A percentile compares a stretch with the other conserved stretches of the same genome.
phyloP scores from a whole-genome alignment of 768 basidiomycete species.

The Glaciozyma martinii region DNA sequence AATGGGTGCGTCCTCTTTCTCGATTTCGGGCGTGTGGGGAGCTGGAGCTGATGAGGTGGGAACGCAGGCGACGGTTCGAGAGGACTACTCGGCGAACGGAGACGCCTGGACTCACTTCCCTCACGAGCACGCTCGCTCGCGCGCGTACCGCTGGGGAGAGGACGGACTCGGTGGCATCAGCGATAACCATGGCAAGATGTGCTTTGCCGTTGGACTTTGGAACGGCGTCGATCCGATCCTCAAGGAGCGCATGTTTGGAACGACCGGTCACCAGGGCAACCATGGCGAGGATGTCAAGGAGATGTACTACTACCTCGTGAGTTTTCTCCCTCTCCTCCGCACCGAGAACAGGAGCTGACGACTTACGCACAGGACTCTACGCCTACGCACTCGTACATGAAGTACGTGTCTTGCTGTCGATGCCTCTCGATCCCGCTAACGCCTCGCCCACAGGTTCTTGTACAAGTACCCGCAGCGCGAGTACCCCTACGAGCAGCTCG shows the following conservation, averaged over 20 bases:
- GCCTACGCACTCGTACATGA: conserved; percentile 99
- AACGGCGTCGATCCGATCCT: conserved; percentile 88
- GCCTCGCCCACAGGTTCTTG: conserved; percentile 42
- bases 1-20: conserved; percentile 61
- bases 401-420: conserved; percentile 48
- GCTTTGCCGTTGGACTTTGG: conserved; percentile 86
- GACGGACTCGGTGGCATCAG: conserved; percentile 96
- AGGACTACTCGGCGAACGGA: conserved; percentile 94
- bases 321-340: too few relatives aligned
- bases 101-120: conserved; percentile 82
- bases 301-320: conserved; percentile 79
- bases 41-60: conserved; percentile 18
- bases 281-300: conserved; percentile 99
- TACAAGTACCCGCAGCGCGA: conserved; percentile 94
- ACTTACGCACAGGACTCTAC: conserved; percentile 58
- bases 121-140: conserved; percentile 81
- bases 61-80: conserved; percentile 83
- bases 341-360: too few relatives aligned
- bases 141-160: conserved; percentile 97
- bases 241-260: conserved; percentile 92
- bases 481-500: conserved; percentile 90
- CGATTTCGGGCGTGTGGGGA: conserved; percentile 14
- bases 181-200: conserved; percentile 90
- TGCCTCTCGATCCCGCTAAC: background rate
- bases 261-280: conserved; percentile 90